These are phyloP conservation scores for Aeschynomene evenia DNA, from an alignment of 306 rosid genomes.

Conservation along the genomic window DNA sequence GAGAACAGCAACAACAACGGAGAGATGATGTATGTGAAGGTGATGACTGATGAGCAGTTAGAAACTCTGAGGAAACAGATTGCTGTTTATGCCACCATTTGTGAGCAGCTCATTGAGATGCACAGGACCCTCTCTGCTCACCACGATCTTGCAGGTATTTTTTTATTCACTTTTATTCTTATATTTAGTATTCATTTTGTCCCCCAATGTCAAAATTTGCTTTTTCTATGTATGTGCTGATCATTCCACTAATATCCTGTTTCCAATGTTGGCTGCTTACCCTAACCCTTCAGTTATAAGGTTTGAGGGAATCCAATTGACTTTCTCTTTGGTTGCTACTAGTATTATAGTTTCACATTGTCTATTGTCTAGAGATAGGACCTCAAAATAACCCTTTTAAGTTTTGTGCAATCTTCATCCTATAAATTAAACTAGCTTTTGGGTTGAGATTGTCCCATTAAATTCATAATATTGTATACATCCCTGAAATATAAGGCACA, in stretches of 20 bases:
- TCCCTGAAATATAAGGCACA: background rate
- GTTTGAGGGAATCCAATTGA: background rate
- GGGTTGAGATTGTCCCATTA: no score
- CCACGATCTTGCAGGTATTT: constrained; percentile 81
- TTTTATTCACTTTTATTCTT: background rate
- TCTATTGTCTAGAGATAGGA: no score
- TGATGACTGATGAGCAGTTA: constrained; percentile 94
- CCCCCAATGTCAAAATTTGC: no score
- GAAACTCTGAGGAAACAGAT: constrained; percentile 90
- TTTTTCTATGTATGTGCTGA: background rate
- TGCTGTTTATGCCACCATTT: constrained; percentile 72
- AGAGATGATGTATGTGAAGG: constrained; percentile 67
- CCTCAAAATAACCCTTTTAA: no score
- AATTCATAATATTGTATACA: no score
- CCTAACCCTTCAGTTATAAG: background rate
- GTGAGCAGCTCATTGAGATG: constrained; percentile 84
- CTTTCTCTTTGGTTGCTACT: constrained; percentile 13
- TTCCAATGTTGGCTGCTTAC: background rate
- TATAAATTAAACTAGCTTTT: no score
- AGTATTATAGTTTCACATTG: no score
- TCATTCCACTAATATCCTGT: background rate
- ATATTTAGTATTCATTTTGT: no score
- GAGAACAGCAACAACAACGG: constrained; percentile 33
- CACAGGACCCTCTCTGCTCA: constrained; percentile 75
- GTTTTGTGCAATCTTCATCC: no score